Conservation (phyloP, 1,284 basidiomycete species). For the Ceratobasidium sp. region DNA sequence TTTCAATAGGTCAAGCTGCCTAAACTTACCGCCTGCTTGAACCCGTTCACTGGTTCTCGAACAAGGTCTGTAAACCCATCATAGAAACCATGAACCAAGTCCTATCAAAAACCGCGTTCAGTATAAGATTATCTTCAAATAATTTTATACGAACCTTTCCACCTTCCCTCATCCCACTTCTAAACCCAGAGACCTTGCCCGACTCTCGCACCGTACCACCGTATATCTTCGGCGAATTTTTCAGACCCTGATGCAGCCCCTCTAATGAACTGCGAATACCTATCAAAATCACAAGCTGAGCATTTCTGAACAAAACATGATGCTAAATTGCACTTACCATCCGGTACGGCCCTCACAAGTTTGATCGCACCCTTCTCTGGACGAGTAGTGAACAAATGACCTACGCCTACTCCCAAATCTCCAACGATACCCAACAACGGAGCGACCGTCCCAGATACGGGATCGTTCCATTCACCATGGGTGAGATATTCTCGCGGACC, state of each 20-base stretch:
- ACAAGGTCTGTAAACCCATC: constrained; percentile 70
- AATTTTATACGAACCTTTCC: constrained; percentile 58
- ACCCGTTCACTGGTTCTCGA: constrained; percentile 66
- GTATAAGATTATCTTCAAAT: constrained; percentile 7
- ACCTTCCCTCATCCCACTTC: constrained; percentile 65
- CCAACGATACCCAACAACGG: no score
- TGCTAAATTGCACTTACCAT: constrained; percentile 54
- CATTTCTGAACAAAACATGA: background rate
- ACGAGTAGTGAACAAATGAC: constrained; percentile 61
- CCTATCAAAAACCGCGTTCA: constrained; percentile 52
- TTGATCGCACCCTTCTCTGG: constrained; percentile 64
- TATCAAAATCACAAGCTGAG: constrained; percentile 65
- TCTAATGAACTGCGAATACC: constrained; percentile 62
- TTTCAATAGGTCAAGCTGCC: no score
- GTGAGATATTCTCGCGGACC: constrained; percentile 70
- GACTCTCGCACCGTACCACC: constrained; percentile 62
- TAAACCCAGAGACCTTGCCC: constrained; percentile 62
- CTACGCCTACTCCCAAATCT: no score
- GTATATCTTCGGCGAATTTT: constrained; percentile 64
- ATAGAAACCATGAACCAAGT: constrained; percentile 62
- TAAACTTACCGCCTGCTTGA: constrained; percentile 65
- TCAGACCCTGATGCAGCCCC: constrained; percentile 64
- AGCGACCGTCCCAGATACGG: no score
- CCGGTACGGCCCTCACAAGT: constrained; percentile 63
- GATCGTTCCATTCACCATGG: constrained; percentile 61